A percentile compares a stretch with the other conserved stretches of the same genome.
phyloP scores from a whole-genome alignment of 108 stramenopile genomes.

The Skeletonema potamos region DNA sequence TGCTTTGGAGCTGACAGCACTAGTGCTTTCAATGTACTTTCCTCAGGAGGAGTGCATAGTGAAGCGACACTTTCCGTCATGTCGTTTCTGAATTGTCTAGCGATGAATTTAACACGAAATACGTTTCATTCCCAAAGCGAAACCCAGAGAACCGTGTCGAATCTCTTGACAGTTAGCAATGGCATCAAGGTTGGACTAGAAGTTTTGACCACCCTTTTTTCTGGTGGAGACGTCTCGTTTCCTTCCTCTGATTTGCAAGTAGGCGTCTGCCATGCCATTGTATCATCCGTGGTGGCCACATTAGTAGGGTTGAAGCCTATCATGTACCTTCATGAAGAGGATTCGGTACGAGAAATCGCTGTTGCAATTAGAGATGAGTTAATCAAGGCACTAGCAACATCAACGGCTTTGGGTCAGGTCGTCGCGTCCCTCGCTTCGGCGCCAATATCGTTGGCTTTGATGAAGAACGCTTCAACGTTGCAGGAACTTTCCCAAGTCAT shows the following conservation, averaged over 20 bases:
- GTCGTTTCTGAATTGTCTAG: slow-evolving; percentile 24
- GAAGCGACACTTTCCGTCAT: slow-evolving; percentile 26
- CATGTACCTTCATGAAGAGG: slow-evolving; percentile 34
- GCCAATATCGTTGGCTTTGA: slow-evolving; percentile 12
- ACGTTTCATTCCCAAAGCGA: slow-evolving; percentile 12
- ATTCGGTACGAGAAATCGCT: slow-evolving; percentile 14
- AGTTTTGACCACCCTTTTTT: slow-evolving; percentile 22
- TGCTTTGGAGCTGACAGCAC: not conserved
- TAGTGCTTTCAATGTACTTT: slow-evolving; percentile 16
- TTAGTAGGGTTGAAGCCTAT: slow-evolving; percentile 26
- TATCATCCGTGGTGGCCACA: slow-evolving; percentile 17
- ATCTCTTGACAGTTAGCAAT: slow-evolving; percentile 11
- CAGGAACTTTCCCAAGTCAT: slow-evolving; percentile 15
- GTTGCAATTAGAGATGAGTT: slow-evolving; percentile 29
- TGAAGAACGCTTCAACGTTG: slow-evolving; percentile 17
- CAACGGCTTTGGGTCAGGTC: slow-evolving; percentile 37
- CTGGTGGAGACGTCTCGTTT: slow-evolving; percentile 17
- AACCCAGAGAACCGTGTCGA: slow-evolving; percentile 6
- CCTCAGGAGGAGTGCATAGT: slow-evolving; percentile 16
- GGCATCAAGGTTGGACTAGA: slow-evolving; percentile 30
- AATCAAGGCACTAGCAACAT: slow-evolving; percentile 23
- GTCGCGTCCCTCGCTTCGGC: slow-evolving; percentile 32
- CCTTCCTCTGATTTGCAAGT: slow-evolving; percentile 12
- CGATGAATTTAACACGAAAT: slow-evolving; percentile 14
- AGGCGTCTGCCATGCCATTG: slow-evolving; percentile 11